Conservation (phyloP, 83 land plant species). For the Diphasiastrum complanatum region DNA sequence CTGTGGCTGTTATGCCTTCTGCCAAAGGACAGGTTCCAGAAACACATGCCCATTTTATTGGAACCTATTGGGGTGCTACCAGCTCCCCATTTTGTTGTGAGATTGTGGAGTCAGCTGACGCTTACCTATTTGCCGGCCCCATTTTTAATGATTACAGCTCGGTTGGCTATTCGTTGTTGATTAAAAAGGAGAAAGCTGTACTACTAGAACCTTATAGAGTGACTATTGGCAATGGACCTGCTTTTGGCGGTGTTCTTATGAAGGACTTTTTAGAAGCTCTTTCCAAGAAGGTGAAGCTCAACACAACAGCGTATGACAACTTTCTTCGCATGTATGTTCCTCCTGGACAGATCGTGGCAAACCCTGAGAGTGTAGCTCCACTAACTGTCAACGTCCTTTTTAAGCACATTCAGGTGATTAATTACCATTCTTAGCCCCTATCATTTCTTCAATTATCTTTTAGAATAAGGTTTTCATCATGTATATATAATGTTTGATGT, state of each 20-base stretch:
- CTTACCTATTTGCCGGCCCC: slow-evolving; percentile 63
- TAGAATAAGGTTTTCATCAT: no score
- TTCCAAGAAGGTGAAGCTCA: slow-evolving; percentile 46
- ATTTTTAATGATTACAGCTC: slow-evolving; percentile 68
- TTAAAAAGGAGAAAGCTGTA: slow-evolving; percentile 62
- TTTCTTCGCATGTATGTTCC: slow-evolving; percentile 55
- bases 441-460: no score
- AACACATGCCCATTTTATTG: slow-evolving; percentile 54
- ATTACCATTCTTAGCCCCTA: no score
- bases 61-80: slow-evolving; percentile 77
- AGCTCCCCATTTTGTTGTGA: slow-evolving; percentile 55
- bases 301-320: slow-evolving; percentile 54
- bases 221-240: slow-evolving; percentile 45
- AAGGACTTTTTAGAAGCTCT: slow-evolving; percentile 58
- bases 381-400: slow-evolving; percentile 58
- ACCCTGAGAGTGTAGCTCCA: slow-evolving; percentile 8
- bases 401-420: slow-evolving; percentile 63
- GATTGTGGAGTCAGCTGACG: slow-evolving; percentile 67
- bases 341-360: slow-evolving; percentile 34
- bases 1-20: slow-evolving; percentile 64
- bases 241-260: slow-evolving; percentile 64
- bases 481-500: no score
- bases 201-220: slow-evolving; percentile 63
- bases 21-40: slow-evolving; percentile 60
- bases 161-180: slow-evolving; percentile 64